A percentile compares a stretch with the other conserved stretches of the same genome.
Conservation (phyloP, 1,284 basidiomycete species). For the Sphagnurus paluster region DNA sequence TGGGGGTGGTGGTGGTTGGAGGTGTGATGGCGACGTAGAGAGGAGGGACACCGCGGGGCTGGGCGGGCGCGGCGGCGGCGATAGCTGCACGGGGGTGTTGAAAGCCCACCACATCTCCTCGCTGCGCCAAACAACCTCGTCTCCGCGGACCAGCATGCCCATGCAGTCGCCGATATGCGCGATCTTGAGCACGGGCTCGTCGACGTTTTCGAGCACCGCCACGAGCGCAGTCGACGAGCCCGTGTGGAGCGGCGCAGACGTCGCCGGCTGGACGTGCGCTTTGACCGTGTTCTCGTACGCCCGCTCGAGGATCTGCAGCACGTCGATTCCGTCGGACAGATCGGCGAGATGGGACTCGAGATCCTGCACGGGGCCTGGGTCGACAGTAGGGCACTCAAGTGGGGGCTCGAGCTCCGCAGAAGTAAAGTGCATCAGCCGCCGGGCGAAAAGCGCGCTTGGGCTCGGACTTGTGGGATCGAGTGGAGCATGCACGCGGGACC, state of each 20-base stretch:
- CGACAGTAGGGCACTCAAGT: slow-evolving; percentile 11
- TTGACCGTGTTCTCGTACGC: slow-evolving; percentile 65
- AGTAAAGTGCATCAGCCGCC: slow-evolving; percentile 86
- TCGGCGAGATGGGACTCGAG: slow-evolving; percentile 58
- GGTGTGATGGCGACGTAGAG: neutral
- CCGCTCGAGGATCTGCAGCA: slow-evolving; percentile 63
- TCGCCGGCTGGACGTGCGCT: slow-evolving; percentile 48
- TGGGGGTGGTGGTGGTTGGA: slow-evolving; percentile 2
- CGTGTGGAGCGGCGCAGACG: slow-evolving; percentile 12
- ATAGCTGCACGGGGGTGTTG: slow-evolving; percentile 90
- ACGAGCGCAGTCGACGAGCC: slow-evolving; percentile 74
- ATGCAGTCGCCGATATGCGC: slow-evolving; percentile 94
- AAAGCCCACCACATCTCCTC: slow-evolving; percentile 96
- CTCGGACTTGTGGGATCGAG: slow-evolving; percentile 36
- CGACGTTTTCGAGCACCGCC: slow-evolving; percentile 61
- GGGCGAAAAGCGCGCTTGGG: slow-evolving; percentile 78
- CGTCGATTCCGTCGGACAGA: slow-evolving; percentile 64
- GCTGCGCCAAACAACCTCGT: slow-evolving; percentile 82
- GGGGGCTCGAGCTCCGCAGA: slow-evolving; percentile 44
- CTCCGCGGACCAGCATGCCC: slow-evolving; percentile 80
- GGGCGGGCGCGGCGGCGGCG: slow-evolving; percentile 67
- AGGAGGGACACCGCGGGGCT: slow-evolving; percentile 40
- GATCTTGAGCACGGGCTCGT: slow-evolving; percentile 79
- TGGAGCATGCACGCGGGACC: slow-evolving; percentile 44
- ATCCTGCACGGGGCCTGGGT: slow-evolving; percentile 36